Conservation (phyloP, 2,329 filamentous ascomycete species). For the Aspergillus arachidicola region DNA sequence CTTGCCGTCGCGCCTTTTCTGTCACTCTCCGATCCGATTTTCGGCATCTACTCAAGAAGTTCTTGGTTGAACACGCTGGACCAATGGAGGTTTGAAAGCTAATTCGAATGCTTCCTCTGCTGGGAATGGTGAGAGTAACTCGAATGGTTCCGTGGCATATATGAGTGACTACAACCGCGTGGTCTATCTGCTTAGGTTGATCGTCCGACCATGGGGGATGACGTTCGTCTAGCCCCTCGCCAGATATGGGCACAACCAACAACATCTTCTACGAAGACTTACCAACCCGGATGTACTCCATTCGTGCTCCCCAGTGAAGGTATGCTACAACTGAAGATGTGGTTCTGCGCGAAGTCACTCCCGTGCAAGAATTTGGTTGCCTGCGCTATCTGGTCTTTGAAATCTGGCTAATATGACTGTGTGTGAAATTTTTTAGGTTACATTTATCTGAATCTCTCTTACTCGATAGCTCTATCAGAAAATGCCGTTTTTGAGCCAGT, state of each 20-base stretch:
- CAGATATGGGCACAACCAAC: slow-evolving; percentile 45
- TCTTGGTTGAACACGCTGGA: not conserved
- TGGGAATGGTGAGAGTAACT: slow-evolving; percentile 11
- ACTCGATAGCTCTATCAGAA: slow-evolving; percentile 47
- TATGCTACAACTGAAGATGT: slow-evolving; percentile 26
- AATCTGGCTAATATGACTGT: slow-evolving; percentile 10
- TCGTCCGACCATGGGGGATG: slow-evolving; percentile 36
- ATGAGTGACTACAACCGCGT: slow-evolving; percentile 18
- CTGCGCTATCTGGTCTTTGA: not conserved
- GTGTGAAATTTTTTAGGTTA: slow-evolving; percentile 31
- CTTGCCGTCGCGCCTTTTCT: not conserved
- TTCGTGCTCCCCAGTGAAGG: slow-evolving; percentile 64
- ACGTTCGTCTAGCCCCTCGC: slow-evolving; percentile 37
- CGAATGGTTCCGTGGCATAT: slow-evolving; percentile 18
- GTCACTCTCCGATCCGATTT: slow-evolving; percentile 4
- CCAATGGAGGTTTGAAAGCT: slow-evolving; percentile 13
- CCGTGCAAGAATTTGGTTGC: not conserved
- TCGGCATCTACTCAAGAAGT: slow-evolving; percentile 7
- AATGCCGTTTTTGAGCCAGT: slow-evolving; percentile 54
- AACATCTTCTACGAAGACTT: slow-evolving; percentile 38
- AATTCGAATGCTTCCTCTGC: not conserved
- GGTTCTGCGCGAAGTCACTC: not conserved
- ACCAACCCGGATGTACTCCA: slow-evolving; percentile 59
- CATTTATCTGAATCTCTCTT: slow-evolving; percentile 45
- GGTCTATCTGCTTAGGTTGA: slow-evolving; percentile 16